Conservation (phyloP, 1,284 basidiomycete species). For the Trichosporon sp. region DNA sequence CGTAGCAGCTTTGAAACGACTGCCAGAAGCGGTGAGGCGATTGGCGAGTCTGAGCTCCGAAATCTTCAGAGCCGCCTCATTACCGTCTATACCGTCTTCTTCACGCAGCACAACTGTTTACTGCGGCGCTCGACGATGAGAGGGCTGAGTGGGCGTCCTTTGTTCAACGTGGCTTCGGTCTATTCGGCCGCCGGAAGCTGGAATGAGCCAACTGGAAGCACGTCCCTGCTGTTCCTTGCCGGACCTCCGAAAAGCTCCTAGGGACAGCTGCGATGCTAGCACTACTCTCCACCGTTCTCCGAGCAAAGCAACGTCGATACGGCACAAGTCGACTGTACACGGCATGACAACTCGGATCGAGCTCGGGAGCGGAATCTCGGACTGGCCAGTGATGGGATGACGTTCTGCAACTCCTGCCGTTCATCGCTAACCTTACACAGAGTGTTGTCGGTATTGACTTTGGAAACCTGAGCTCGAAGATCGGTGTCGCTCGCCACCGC, state of each 20-base stretch:
- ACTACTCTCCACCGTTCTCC: no score
- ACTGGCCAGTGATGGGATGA: background rate
- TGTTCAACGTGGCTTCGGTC: slow-evolving; percentile 1
- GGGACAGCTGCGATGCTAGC: no score
- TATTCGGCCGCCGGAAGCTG: background rate
- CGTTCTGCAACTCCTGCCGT: background rate
- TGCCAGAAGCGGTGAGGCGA: background rate
- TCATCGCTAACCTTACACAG: slow-evolving; percentile 35
- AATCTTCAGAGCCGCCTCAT: no score
- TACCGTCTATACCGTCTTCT: background rate
- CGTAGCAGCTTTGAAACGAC: background rate
- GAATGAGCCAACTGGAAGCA: background rate
- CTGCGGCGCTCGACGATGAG: background rate
- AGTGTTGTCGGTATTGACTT: slow-evolving; percentile 88
- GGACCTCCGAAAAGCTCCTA: background rate
- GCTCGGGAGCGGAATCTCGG: background rate
- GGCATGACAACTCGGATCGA: background rate
- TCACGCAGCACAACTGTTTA: background rate
- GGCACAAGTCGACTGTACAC: background rate
- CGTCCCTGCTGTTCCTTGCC: slow-evolving; percentile 3
- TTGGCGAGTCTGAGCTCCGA: no score
- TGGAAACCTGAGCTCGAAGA: slow-evolving; percentile 85
- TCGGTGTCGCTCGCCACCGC: slow-evolving; percentile 87
- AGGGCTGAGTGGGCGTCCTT: background rate
- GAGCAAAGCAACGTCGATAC: background rate